phyloP scores from a whole-genome alignment of 2,329 filamentous ascomycete species.

The Elsinoe necatrix region DNA sequence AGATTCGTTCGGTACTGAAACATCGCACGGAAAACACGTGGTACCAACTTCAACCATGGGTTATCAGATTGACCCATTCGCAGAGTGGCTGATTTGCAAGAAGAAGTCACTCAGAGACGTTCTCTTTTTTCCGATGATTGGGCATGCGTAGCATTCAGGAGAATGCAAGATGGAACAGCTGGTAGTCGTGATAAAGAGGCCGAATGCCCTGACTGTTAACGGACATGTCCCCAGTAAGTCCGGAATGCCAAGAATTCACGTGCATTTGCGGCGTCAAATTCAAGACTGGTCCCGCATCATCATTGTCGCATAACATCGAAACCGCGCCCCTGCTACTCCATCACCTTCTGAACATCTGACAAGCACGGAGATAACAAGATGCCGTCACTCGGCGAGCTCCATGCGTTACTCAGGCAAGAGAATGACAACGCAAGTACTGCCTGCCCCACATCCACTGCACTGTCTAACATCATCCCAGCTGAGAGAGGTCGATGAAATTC shows the following conservation, averaged over 20 bases:
- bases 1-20: not conserved
- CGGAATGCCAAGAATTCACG: not conserved
- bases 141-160: no score
- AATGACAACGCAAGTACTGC: constrained; percentile 14
- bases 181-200: no score
- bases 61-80: not conserved
- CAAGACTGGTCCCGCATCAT: not conserved
- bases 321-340: no score
- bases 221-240: not conserved
- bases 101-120: no score
- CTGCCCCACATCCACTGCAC: not conserved
- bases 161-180: no score
- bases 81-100: no score
- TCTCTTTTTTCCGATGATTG: no score
- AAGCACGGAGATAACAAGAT: not conserved
- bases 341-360: no score
- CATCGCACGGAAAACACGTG: not conserved
- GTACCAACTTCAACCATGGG: not conserved
- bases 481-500: constrained; percentile 65
- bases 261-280: no score
- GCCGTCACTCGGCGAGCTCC: constrained; percentile 14
- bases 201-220: not conserved
- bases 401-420: constrained; percentile 14
- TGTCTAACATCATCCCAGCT: constrained; percentile 44
- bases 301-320: not conserved